Evolutionary conservation across 768 basidiomycete genomes (phyloP), one percentile per base, ranked within the genome.

Genomic region (Coprinopsis sp.): DNA sequence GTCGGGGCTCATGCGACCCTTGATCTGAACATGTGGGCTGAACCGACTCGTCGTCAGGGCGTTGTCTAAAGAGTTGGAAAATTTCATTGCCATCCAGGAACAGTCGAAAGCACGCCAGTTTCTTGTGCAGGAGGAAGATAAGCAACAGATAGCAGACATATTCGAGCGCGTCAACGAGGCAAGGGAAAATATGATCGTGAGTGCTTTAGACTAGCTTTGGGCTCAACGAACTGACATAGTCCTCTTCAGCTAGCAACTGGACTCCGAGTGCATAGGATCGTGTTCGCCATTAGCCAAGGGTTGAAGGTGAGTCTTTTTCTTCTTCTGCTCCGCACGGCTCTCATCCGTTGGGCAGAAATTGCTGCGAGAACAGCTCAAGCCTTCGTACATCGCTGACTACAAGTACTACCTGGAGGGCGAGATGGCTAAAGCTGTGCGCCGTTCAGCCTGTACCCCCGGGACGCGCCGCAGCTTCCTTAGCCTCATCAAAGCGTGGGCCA

Each of bases 381-480:
- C 50, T 11, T 55, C 56, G 13, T 11, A 48, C 19, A 54, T 42
- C 11, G 51, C n/a, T n/a, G n/a, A n/a, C n/a, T n/a, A n/a, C n/a
- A n/a, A n/a, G n/a, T n/a, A n/a, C n/a, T n/a, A n/a, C 19, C 39
- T 50, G 1, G 51, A 47, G 24, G 45, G 46, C 18, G 14, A 53
- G 39, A 37, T 50, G 47, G 23, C 30, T 8, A 28, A 21, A 44
- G 18, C 16, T 21, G n/a, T 58, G 27, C 30, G 30, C 24, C 56
- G 54, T 45, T 21, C 43, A 6, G 45, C 47, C 24, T 65, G 64
- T 44, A 60, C 56, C 18, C 51, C 42, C 10, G 57, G 55, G 51
- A 63, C 62, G 2, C 57, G 62, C 21, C 54, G 56, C 33, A 3
- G 38, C 14, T 58, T 63, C 13, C 44, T 60, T n/a, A 19, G 50